Conservation (phyloP, 225 moss, liverwort and hornwort species). For the Marchantia polymorpha region DNA sequence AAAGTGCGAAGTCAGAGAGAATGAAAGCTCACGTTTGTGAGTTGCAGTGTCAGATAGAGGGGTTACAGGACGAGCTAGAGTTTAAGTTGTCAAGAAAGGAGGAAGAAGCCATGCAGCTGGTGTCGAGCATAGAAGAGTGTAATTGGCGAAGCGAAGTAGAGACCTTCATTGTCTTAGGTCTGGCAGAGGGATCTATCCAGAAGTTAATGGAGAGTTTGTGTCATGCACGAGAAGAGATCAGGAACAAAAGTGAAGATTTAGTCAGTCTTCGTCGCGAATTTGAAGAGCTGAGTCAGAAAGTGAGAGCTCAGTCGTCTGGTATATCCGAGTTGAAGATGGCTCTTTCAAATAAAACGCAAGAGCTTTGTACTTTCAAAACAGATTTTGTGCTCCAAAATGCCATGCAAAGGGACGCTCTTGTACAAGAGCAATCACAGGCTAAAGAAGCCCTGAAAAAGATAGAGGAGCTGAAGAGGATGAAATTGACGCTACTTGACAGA, state of each 20-base stretch:
- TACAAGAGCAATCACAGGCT: conserved; percentile 11
- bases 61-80: conserved; percentile 8
- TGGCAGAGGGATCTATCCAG: conserved; percentile 23
- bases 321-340: conserved; percentile 20
- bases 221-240: conserved; percentile 9
- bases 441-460: conserved; percentile 29
- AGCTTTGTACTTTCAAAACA: conserved; percentile 17
- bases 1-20: not conserved
- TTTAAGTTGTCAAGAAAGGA: not conserved
- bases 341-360: conserved; percentile 19
- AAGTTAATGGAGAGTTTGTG: not conserved
- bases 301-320: conserved; percentile 1
- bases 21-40: not conserved
- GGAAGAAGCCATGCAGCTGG: not conserved
- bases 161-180: conserved; percentile 14
- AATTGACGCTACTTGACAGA: conserved; percentile 17
- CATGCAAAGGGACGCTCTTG: conserved; percentile 22
- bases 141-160: conserved; percentile 19
- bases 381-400: conserved; percentile 3
- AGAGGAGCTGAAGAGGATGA: conserved; percentile 26
- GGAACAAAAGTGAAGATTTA: conserved; percentile 10
- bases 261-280: conserved; percentile 12
- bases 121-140: conserved; percentile 18
- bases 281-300: conserved; percentile 10
- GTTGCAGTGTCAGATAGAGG: not conserved